phyloP scores from a whole-genome alignment of 2,329 filamentous ascomycete species.

The Tolypocladium paradoxum region DNA sequence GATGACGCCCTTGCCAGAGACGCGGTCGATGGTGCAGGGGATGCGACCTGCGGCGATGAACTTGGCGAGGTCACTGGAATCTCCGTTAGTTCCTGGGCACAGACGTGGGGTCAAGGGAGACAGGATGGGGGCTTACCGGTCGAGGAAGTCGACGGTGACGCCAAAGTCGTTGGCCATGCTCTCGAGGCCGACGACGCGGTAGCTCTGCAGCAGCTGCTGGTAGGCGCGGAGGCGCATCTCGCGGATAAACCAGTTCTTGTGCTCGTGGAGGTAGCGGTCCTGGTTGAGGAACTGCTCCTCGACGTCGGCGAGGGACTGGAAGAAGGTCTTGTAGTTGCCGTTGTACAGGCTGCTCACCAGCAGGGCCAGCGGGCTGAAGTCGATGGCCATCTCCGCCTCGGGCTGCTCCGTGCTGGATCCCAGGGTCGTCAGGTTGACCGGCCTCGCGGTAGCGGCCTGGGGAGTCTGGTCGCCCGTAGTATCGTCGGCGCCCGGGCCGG shows the following conservation, averaged over 20 bases:
- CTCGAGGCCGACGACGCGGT: slow-evolving; percentile 89
- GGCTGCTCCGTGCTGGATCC: slow-evolving; percentile 61
- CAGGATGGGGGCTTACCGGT: slow-evolving; percentile 52
- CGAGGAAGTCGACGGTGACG: slow-evolving; percentile 90
- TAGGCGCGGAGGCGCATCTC: slow-evolving; percentile 97
- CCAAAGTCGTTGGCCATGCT: slow-evolving; percentile 98
- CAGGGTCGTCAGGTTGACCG: slow-evolving; percentile 80
- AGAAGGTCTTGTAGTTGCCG: slow-evolving; percentile 90
- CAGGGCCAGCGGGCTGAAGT: slow-evolving; percentile 80
- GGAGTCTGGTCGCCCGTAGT: slow-evolving; percentile 53
- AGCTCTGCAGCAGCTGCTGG: slow-evolving; percentile 93
- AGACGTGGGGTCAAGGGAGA: not conserved
- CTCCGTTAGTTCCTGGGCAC: not conserved
- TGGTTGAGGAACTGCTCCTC: slow-evolving; percentile 91
- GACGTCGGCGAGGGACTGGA: slow-evolving; percentile 76
- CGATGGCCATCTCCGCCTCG: slow-evolving; percentile 70
- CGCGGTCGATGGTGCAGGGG: slow-evolving; percentile 93
- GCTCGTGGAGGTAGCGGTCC: slow-evolving; percentile 91
- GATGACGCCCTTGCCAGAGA: slow-evolving; percentile 91
- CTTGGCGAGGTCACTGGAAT: slow-evolving; percentile 72
- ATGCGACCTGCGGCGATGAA: slow-evolving; percentile 95
- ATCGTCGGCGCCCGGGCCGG: slow-evolving; percentile 71
- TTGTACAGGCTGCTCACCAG: slow-evolving; percentile 87
- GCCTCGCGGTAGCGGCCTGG: slow-evolving; percentile 42
- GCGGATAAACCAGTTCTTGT: slow-evolving; percentile 92